Conservation (phyloP, 2,329 filamentous ascomycete species). For the Acrocalymma vagum region DNA sequence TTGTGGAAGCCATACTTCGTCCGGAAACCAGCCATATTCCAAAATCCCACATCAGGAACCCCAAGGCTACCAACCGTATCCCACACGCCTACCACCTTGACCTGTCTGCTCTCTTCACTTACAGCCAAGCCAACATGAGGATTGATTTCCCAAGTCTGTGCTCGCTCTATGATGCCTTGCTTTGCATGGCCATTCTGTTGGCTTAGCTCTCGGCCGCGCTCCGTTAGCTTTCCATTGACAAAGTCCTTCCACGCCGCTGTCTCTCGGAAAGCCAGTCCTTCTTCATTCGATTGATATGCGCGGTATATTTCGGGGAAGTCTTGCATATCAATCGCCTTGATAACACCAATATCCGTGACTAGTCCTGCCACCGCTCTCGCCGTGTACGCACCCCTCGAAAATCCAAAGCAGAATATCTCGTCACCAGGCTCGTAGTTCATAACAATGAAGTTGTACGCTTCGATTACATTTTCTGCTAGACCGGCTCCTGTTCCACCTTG, state of each 20-base stretch:
- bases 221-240: conserved; percentile 45
- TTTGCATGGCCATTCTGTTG: conserved; percentile 17
- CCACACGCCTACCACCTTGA: conserved; percentile 58
- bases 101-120: conserved; percentile 30
- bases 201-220: conserved; percentile 24
- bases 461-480: conserved; percentile 57
- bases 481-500: conserved; percentile 55
- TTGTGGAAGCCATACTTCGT: conserved; percentile 45
- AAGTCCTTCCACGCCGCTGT: conserved; percentile 39
- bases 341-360: conserved; percentile 56
- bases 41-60: conserved; percentile 51
- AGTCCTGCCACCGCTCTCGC: conserved; percentile 53
- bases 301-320: conserved; percentile 55
- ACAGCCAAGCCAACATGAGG: conserved; percentile 34
- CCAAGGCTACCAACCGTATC: conserved; percentile 59
- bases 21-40: conserved; percentile 26
- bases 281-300: conserved; percentile 41
- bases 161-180: conserved; percentile 33
- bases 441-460: conserved; percentile 60
- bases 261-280: conserved; percentile 32
- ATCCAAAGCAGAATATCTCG: conserved; percentile 58
- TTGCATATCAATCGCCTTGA: conserved; percentile 54
- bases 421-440: conserved; percentile 60
- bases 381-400: conserved; percentile 57
- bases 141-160: conserved; percentile 45